Evolutionary conservation across 352 stramenopile genomes (phyloP), one percentile per base, ranked within the genome.

Genomic region (Phytophthora melonis): DNA sequence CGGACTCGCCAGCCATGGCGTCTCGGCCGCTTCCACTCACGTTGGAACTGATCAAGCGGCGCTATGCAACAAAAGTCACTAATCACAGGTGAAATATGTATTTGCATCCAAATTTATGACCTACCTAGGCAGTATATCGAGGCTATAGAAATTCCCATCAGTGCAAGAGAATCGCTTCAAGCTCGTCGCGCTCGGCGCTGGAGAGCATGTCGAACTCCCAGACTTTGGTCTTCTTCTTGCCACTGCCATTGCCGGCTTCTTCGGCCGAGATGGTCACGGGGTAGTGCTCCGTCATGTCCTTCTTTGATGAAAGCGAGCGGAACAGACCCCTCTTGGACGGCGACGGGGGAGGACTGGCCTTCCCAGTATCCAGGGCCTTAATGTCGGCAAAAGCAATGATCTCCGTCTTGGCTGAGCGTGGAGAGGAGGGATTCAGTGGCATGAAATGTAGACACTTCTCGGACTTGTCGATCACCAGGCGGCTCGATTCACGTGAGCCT

Each of bases 341-440:
- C 21, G n/a, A 50, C 16, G 56, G 39, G 5, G 58, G 49, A 36
- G 58, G 59, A 25, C 50, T 74, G 32, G 43, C 43, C 34, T 53
- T 53, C 23, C 43, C 27, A 43, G 36, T 27, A 54, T 86, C 81
- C n/a, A 89, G 53, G 19, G 77, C 9, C 16, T 49, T 60, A 66
- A 88, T 84, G 13, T 90, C 81, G 32, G 25, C 67, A 45, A 87
- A 81, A 16, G 63, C 25, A 23, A 68, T 81, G 19, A 34, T 34
- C 21, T 45, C 25, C 23, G 45, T 56, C 43, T 87, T 90, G 30
- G 68, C 58, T 0, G 69, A 41, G 14, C 36, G 11, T 5, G 70
- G 70, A 5, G 16, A 50, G 43, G 43, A 50, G 5, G 16, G 43
- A 50, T 50, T 50, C 16, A 50, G 18, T 19, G 43, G 16, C 43